phyloP scores from a whole-genome alignment of 1,139 yeast genomes.

The Zygotorulaspora mrakii region DNA sequence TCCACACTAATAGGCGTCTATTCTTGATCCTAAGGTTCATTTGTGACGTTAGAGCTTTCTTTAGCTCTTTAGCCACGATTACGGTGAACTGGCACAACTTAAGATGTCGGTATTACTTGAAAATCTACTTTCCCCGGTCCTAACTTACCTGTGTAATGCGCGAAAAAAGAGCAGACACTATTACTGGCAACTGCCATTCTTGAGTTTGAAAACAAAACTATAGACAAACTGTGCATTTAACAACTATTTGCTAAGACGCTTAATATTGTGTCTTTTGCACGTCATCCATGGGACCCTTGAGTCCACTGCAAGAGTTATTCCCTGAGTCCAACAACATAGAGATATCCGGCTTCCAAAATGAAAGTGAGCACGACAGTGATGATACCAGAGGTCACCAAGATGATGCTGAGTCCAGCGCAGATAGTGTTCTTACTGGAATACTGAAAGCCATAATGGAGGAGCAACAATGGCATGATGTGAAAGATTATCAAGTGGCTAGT shows the following conservation, averaged over 20 bases:
- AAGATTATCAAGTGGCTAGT: conserved; percentile 20
- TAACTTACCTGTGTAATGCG: too few species aligned
- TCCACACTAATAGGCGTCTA: too few species aligned
- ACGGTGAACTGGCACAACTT: too few species aligned
- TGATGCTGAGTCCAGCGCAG: conserved; percentile 7
- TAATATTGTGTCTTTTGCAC: background rate
- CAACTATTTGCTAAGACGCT: background rate
- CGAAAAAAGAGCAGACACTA: background rate
- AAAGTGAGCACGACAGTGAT: conserved; percentile 2
- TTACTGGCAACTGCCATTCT: background rate
- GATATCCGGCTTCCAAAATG: conserved; percentile 8
- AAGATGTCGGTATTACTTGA: too few species aligned
- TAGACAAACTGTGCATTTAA: background rate
- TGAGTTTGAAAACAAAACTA: background rate
- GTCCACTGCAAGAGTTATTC: conserved; percentile 20
- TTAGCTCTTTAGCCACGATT: too few species aligned
- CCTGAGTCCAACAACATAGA: conserved; percentile 24
- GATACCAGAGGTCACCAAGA: conserved; percentile 7
- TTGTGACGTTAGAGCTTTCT: too few species aligned
- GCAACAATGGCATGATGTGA: conserved; percentile 21
- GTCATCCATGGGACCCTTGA: conserved; percentile 9
- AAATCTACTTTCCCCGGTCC: too few species aligned
- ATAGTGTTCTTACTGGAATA: conserved; percentile 18
- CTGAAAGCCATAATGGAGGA: conserved; percentile 22
- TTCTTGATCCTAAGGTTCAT: too few species aligned